Conservation (phyloP, 176 grass and related monocot species). For the bread wheat (Triticum aestivum) region IWGSC_CS_RefSeq_v2.1 NC_057805.1:83545633-83546132, state of each 20-base stretch:
- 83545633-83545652: conserved; percentile 93
- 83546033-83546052: not conserved
- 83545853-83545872: conserved; percentile 56
- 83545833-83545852: conserved; percentile 61
- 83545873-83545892: conserved; percentile 59
- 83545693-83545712: not conserved
- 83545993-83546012: not conserved
- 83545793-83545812: not conserved
- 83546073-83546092: not conserved
- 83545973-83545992: conserved; percentile 1
- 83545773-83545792: not conserved
- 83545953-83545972: conserved; percentile 55
- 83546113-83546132: not conserved
- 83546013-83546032: not conserved
- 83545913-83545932: conserved; percentile 67
- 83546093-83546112: not conserved
- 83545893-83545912: conserved; percentile 53
- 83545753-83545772: not conserved
- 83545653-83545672: conserved; percentile 47
- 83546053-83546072: not conserved
- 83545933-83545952: conserved; percentile 75
- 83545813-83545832: conserved; percentile 76
- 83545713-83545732: conserved; percentile 6
- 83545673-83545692: not conserved
- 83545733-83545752: not conserved